These are phyloP conservation scores for Vanrija humicola DNA, from an alignment of 1,284 basidiomycete genomes.

Conservation along the genomic window DNA sequence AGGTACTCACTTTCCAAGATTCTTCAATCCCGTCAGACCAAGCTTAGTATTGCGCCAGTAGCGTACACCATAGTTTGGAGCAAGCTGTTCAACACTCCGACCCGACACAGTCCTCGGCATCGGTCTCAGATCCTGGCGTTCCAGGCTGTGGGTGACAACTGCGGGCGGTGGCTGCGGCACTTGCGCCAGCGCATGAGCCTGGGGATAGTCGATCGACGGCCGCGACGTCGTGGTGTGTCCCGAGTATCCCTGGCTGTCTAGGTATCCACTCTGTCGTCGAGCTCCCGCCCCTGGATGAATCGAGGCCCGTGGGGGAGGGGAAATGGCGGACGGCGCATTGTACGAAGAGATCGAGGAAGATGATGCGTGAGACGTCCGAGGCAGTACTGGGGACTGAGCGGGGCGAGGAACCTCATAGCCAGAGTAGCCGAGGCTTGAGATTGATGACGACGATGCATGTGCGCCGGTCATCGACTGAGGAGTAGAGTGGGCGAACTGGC, in stretches of 20 bases:
- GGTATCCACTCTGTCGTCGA: conserved; percentile 63
- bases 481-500: conserved; percentile 28
- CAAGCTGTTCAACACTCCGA: conserved; percentile 5
- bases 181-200: conserved; percentile 56
- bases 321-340: conserved; percentile 32
- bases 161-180: conserved; percentile 71
- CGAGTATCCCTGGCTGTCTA: conserved; percentile 63
- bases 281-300: conserved; percentile 59
- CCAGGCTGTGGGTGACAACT: conserved; percentile 62
- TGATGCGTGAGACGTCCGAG: conserved; percentile 15
- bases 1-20: conserved; percentile 72
- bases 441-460: conserved; percentile 16
- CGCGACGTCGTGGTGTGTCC: conserved; percentile 38
- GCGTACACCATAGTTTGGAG: conserved; percentile 8
- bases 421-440: conserved; percentile 9
- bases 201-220: conserved; percentile 70
- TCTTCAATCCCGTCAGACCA: conserved; percentile 84
- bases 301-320: conserved; percentile 72
- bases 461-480: conserved; percentile 45
- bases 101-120: conserved; percentile 18
- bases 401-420: neutral
- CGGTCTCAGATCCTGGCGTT: conserved; percentile 66
- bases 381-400: neutral
- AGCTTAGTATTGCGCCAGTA: conserved; percentile 77
- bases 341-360: conserved; percentile 26